phyloP scores from a whole-genome alignment of 2,329 filamentous ascomycete genomes.

The Fusarium austroafricanum region DNA sequence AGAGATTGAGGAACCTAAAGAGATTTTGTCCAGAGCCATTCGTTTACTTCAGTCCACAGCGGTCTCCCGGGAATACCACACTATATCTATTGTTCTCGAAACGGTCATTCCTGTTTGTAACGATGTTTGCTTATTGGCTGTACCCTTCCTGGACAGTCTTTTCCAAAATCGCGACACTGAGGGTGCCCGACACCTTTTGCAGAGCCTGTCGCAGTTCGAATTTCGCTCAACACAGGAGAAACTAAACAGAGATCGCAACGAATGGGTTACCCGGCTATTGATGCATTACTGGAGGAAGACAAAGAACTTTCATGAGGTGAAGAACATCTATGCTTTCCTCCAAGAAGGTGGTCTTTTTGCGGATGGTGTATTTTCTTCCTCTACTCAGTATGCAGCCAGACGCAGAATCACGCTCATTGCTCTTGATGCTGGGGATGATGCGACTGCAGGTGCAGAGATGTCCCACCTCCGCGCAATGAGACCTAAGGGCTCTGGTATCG shows the following conservation, averaged over 20 bases:
- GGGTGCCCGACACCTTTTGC: slow-evolving; percentile 31
- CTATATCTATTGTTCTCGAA: slow-evolving; percentile 37
- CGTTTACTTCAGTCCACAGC: slow-evolving; percentile 43
- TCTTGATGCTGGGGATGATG: slow-evolving; percentile 46
- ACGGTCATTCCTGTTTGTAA: slow-evolving; percentile 37
- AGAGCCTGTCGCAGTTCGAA: slow-evolving; percentile 22
- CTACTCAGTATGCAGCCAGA: slow-evolving; percentile 47
- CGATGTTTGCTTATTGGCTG: slow-evolving; percentile 40
- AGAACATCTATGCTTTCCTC: slow-evolving; percentile 45
- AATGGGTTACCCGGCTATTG: slow-evolving; percentile 41
- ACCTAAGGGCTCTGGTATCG: slow-evolving; percentile 30
- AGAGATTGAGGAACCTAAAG: slow-evolving; percentile 19
- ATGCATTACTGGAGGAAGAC: slow-evolving; percentile 46
- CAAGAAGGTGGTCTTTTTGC: slow-evolving; percentile 47
- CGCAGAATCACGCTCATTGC: slow-evolving; percentile 45
- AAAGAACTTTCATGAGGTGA: slow-evolving; percentile 39
- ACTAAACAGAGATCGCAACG: slow-evolving; percentile 15
- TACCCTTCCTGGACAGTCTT: slow-evolving; percentile 41
- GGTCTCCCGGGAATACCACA: slow-evolving; percentile 31
- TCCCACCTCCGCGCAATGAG: slow-evolving; percentile 36
- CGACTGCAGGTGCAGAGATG: slow-evolving; percentile 45
- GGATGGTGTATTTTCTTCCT: slow-evolving; percentile 19
- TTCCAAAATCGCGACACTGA: slow-evolving; percentile 23
- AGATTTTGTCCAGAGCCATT: slow-evolving; percentile 34
- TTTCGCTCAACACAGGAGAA: neutral